Evolutionary conservation across 108 stramenopile species (phyloP).

Genomic region (Asterionellopsis glacialis): DNA sequence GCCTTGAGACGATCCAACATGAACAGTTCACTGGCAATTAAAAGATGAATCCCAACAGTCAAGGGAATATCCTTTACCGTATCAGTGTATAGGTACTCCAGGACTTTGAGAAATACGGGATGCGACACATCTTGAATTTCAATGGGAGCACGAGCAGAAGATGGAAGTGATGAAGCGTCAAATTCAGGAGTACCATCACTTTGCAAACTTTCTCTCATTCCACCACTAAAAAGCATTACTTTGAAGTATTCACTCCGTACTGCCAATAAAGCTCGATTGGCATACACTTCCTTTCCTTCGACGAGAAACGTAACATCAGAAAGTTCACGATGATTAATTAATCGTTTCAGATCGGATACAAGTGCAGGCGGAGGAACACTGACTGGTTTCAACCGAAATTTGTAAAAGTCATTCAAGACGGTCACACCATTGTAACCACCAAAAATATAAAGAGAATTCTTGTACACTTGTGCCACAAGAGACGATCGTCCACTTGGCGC

Average conservation of each 20-base stretch:
- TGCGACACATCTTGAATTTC: conserved; percentile 74
- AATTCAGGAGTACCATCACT: conserved; percentile 58
- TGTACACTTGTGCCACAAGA: conserved; percentile 87
- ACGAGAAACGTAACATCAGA: conserved; percentile 92
- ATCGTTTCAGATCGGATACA: conserved; percentile 66
- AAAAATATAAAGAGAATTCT: conserved; percentile 85
- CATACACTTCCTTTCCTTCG: conserved; percentile 82
- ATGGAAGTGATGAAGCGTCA: background rate
- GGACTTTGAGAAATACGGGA: conserved; percentile 74
- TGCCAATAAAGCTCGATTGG: conserved; percentile 86
- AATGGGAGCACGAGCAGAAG: background rate
- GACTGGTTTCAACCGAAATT: conserved; percentile 81
- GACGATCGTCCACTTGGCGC: conserved; percentile 85
- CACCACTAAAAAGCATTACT: conserved; percentile 86
- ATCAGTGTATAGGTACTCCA: conserved; percentile 96
- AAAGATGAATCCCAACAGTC: conserved; percentile 76
- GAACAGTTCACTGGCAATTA: conserved; percentile 91
- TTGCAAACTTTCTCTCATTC: conserved; percentile 75
- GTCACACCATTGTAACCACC: conserved; percentile 82
- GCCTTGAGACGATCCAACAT: conserved; percentile 89
- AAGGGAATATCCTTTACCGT: conserved; percentile 54
- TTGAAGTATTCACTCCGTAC: conserved; percentile 91
- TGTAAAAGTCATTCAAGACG: conserved; percentile 94
- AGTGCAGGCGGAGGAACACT: conserved; percentile 71
- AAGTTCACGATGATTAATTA: conserved; percentile 71